Base-by-base conservation (phyloP, 2,329 filamentous ascomycete genomes). In the Verticillium alfalfae region DNA sequence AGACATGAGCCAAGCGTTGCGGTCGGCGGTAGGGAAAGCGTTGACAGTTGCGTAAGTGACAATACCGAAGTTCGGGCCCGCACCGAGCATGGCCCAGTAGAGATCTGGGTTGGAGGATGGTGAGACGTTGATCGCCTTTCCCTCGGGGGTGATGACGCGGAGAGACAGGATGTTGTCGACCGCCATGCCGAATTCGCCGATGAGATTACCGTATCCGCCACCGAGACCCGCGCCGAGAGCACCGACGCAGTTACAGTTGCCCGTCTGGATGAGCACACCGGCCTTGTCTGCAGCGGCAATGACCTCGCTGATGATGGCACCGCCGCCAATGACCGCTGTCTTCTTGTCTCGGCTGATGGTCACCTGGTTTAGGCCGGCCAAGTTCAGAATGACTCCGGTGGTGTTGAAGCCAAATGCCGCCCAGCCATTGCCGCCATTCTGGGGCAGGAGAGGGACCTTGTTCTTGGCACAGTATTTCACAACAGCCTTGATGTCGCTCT, bases 41-140 rank as follows among this genome's bases (percentile, higher is more conserved):
- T 73, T 77, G 65, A 81, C 78, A 26, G 70, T 76, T n/a, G 79
- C 74, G 63, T 74, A 79, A 60, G 78, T 68, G 52, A 83, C 75
- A 58, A 84, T 77, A 52, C 81, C 81, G 64, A 83, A 77, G 65
- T 83, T 83, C 9, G 76, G 78, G 1, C 78, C 81, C 3, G 81
- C 81, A 16, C 81, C 81, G 69, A 73, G 78, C 0, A 83, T 67
- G 18, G 77, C 80, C 79, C 79, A 83, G 65, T 81, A 72, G 0
- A 83, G 67, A 63, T 82, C 79, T 10, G 64, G n/a, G 58, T 74
- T 65, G 45, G 67, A 67, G 2, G 60, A 63, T 3, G 59, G 57
- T 10, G 67, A 70, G 18, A 70, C 69, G 2, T 64, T 68, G 13
- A 69, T 60, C 4, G 66, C 62, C 15, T 61, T 61, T 16, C 70